Base-by-base conservation (phyloP, 2,329 filamentous ascomycete species). In the Xylariomycetidae sp. region DNA sequence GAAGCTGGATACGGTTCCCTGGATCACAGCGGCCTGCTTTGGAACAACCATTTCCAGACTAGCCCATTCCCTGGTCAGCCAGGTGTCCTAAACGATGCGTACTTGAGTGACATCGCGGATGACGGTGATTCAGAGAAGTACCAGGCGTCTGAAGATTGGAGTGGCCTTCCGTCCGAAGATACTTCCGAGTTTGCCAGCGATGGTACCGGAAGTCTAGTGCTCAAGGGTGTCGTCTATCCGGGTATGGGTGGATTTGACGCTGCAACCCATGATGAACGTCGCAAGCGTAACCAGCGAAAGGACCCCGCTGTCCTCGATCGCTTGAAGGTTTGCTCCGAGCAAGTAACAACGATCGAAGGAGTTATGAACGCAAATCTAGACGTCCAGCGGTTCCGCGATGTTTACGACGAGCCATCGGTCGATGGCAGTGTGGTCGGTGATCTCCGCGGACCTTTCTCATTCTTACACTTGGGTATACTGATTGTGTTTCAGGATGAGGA, bases 201-300 rank as follows among this genome's bases (percentile, higher is more conserved):
- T 10, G 48, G 48, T 5, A 40, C 38, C 10, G 42, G 44, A 7
- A 14, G 47, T 43, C 27, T 45, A 19, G 25, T 39, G 23, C 67
- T 88, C 33, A 89, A 89, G 56, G 84, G 84, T 2, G 64, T 80
- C n/a, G 65, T 76, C 29, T 87, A 79, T 70, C 79, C 81, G 3
- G 85, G 85, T 13, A 89, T 89, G 84, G 74, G 76, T 33, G 70
- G 86, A n/a, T 88, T 89, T 53, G 85, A 90, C 56, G 78, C 85
- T 33, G 85, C 85, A 4, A 84, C 80, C 4, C 72, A 78, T 12
- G 75, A 82, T 40, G 82, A 84, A 69, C 81, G 77, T 47, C 72
- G 79, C 28, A 85, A 77, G 61, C 70, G 85, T 32, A 89, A 89
- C 53, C 85, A 90, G 58, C 78, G 82, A 48, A 90, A 90, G 56